Percentiles rank a stretch among this genome's conserved stretches.
Evolutionary conservation across 2,329 filamentous ascomycete species (phyloP).

Genomic region (Fusarium liriodendri): DNA sequence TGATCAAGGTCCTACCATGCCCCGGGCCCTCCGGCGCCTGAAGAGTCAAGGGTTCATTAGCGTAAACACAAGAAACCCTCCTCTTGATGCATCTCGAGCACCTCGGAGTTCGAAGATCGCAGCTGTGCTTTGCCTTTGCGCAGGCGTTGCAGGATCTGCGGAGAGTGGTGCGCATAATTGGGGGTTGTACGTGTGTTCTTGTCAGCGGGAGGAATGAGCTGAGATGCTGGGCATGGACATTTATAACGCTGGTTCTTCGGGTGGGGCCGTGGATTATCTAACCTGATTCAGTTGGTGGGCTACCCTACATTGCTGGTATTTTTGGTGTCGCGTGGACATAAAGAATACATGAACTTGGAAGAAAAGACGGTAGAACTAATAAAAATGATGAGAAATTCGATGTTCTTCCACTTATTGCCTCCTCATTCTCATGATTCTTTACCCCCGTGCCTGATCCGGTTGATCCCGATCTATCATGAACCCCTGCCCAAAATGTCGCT

Average conservation of each 20-base stretch:
- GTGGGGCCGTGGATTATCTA: background rate
- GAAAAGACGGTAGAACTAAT: background rate
- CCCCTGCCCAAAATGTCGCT: too few relatives aligned
- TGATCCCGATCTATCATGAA: background rate
- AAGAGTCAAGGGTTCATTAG: constrained; percentile 61
- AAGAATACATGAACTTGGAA: background rate
- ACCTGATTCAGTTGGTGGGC: background rate
- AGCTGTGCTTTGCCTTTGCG: constrained; percentile 66
- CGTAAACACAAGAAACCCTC: constrained; percentile 61
- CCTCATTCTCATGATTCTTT: too few relatives aligned
- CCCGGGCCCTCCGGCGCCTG: constrained; percentile 20
- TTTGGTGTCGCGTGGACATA: background rate
- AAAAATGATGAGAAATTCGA: too few relatives aligned
- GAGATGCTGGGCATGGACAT: background rate
- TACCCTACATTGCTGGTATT: background rate
- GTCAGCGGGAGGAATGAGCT: background rate
- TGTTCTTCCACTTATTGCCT: too few relatives aligned
- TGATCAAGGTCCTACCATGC: background rate
- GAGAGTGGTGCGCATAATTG: constrained; percentile 64
- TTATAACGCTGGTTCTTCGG: background rate
- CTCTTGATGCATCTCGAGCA: constrained; percentile 67
- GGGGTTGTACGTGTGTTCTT: background rate
- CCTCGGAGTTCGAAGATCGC: constrained; percentile 63
- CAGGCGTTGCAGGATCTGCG: constrained; percentile 67
- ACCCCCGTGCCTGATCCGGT: background rate